Evolutionary conservation across 164 flowering plant species (phyloP).

Genomic region (Vitis labrusca): DNA sequence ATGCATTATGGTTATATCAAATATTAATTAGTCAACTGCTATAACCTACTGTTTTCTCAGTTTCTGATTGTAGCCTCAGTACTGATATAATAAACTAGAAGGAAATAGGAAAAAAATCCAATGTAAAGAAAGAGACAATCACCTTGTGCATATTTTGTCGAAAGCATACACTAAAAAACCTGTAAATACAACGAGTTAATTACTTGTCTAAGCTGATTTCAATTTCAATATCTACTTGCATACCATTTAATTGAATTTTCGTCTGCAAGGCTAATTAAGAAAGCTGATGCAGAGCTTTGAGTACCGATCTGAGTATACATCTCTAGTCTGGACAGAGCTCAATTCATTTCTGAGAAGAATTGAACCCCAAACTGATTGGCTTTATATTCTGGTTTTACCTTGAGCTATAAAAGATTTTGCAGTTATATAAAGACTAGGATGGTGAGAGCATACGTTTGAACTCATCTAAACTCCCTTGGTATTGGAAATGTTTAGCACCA

Average conservation of each 20-base stretch:
- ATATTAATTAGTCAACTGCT: background rate
- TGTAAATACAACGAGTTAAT: slow-evolving; percentile 23
- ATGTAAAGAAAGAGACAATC: slow-evolving; percentile 4
- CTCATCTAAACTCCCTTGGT: slow-evolving; percentile 54
- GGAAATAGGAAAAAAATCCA: background rate
- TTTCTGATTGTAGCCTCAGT: background rate
- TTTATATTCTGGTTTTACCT: too few relatives aligned
- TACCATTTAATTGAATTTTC: background rate
- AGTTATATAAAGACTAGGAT: too few relatives aligned
- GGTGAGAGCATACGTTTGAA: slow-evolving; percentile 56
- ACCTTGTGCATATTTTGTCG: slow-evolving; percentile 75
- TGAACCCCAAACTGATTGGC: too few relatives aligned
- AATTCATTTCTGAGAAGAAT: too few relatives aligned
- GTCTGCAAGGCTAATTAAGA: too few relatives aligned
- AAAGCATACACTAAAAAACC: slow-evolving; percentile 61
- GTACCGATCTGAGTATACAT: too few relatives aligned
- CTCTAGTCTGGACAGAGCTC: too few relatives aligned
- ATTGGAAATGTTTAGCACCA: slow-evolving; percentile 46
- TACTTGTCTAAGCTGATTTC: background rate
- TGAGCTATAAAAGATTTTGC: too few relatives aligned
- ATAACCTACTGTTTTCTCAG: background rate
- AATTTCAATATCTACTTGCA: background rate
- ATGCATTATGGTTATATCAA: slow-evolving; percentile 3
- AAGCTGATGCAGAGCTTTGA: too few relatives aligned
- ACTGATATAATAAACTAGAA: background rate